These are phyloP conservation scores for Dipteronia sinensis DNA, from an alignment of 345 rosid genomes.

Conservation along the genomic window DNA sequence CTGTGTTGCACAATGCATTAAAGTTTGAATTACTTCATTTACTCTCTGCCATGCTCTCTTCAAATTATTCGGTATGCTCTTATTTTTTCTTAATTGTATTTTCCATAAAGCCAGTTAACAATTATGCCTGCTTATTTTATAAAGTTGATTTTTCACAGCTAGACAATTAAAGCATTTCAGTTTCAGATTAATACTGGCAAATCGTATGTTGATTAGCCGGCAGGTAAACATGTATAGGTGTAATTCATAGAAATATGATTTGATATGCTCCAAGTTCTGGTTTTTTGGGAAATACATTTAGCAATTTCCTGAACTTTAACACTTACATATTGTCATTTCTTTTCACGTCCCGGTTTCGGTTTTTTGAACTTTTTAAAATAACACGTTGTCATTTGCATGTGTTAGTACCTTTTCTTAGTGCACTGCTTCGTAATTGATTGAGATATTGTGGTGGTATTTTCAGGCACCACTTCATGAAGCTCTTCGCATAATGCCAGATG, in stretches of 20 bases:
- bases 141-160: not conserved
- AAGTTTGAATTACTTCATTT: conserved; percentile 86
- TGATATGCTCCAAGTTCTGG: too few species aligned
- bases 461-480: conserved; percentile 67
- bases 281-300: too few species aligned
- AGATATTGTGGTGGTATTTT: conserved; percentile 15
- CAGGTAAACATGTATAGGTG: too few species aligned
- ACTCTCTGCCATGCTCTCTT: conserved; percentile 69
- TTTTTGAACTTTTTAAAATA: not conserved
- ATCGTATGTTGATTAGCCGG: too few species aligned
- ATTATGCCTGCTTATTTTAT: not conserved
- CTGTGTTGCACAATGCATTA: conserved; percentile 69
- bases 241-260: too few species aligned
- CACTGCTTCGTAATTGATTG: conserved; percentile 12
- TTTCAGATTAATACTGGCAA: not conserved
- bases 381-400: not conserved
- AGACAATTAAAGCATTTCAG: not conserved
- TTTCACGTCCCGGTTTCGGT: not conserved
- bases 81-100: not conserved
- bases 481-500: conserved; percentile 46
- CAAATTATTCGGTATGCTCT: conserved; percentile 52
- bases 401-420: not conserved
- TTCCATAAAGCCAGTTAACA: not conserved
- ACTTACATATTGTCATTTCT: too few species aligned
- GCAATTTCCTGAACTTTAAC: too few species aligned